Evolutionary conservation across 2,329 filamentous ascomycete species (phyloP), one percentile per base, ranked within the genome.

Genomic region (Neopestalotiopsis rosae): DNA sequence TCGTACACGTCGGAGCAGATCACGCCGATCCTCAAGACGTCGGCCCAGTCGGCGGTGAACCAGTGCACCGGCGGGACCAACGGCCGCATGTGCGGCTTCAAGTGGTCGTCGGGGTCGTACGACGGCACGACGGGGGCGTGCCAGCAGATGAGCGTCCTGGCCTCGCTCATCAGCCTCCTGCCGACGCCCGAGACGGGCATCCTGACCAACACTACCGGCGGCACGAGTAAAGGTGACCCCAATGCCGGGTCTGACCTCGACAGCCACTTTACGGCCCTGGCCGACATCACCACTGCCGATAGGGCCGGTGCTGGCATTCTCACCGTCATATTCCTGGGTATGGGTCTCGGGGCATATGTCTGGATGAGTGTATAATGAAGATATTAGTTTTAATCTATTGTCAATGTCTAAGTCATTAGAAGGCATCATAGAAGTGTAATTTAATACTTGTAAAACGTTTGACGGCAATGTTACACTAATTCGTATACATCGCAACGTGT

Each of bases 11-110:
- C 79, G 42, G 79, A 84, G 1, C 80, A 76, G 17, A 89, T 94
- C 72, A 80, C 87, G 67, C 85, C 89, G 0, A 84, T 88, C 40
- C 82, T 94, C 6, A 80, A 82, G 67, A 85, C 81, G 0, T 91
- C 90, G 1, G 83, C 90, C 4, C 69, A 83, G 67, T 90, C 87
- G 0, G 92, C 90, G 0, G 87, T 89, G 1, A 84, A 83, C 56
- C 86, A 89, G 69, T 94, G 91, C 78, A 88, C 86, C 0, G 89
- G 88, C 7, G 90, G 88, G 2, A 78, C 80, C 1, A 84, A 85
- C 10, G 85, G 88, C 10, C 85, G 86, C n/a, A 83, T 84, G 32
- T 94, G 92, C 74, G 89, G 90, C 9, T 88, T 91, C 72, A 86
- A 86, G 73, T 93, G 91, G 91, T 82, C 56, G 74, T 78, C 59